Percentiles rank a stretch among this genome's conserved stretches.
phyloP scores from a whole-genome alignment of 2,329 filamentous ascomycete genomes.

The Aureobasidium sp. region DNA sequence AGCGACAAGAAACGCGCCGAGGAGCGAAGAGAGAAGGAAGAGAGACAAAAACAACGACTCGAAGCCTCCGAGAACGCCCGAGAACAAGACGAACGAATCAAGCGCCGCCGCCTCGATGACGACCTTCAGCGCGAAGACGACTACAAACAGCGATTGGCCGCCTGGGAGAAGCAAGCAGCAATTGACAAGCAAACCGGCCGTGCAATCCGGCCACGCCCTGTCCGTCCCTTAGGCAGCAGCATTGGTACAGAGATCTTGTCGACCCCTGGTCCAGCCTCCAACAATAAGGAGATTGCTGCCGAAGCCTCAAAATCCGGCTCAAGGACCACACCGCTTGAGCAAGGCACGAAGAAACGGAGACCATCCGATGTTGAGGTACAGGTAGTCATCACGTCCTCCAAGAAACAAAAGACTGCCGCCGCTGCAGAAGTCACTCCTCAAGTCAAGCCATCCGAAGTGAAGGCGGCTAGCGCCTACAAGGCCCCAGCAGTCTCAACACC shows the following conservation, averaged over 20 bases:
- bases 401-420: background rate
- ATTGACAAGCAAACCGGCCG: background rate
- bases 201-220: background rate
- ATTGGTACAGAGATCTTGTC: slow-evolving; percentile 9
- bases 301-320: background rate
- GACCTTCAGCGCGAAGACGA: background rate
- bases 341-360: background rate
- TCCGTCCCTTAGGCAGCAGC: slow-evolving; percentile 3
- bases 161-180: slow-evolving; percentile 2
- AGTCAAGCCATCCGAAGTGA: background rate
- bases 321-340: background rate
- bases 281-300: background rate
- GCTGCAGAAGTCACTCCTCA: background rate
- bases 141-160: background rate
- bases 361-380: background rate
- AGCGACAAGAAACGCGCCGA: slow-evolving; percentile 3
- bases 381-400: background rate
- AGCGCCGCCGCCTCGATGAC: slow-evolving; percentile 8
- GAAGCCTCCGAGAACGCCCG: background rate
- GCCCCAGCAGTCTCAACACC: background rate
- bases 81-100: background rate
- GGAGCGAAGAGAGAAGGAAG: background rate
- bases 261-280: background rate
- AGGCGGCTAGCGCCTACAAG: background rate
- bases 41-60: background rate